Base-by-base conservation (phyloP, 208 protist genomes). In the Polymyxa betae region DNA sequence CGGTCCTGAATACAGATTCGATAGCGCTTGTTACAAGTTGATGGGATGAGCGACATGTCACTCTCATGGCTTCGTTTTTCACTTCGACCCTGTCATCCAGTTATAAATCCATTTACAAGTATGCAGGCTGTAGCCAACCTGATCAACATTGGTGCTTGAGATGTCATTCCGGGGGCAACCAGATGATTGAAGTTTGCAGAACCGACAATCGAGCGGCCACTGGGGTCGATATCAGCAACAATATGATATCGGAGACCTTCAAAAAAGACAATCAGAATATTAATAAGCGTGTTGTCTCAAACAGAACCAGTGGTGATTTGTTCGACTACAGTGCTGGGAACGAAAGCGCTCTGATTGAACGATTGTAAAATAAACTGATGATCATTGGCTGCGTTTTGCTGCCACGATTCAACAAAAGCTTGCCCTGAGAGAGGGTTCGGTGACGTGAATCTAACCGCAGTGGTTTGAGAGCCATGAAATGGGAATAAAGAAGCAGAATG, bases 311-410 rank as follows among this genome's bases (percentile, higher is more conserved):
- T 35, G 72, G 72, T 16, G 35, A 82, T n/a, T 35, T 45, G 5
- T 35, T 82, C 16, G 35, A 5, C n/a, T 5, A 82, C 72, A 82
- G 12, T n/a, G 5, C 12, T 5, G 16, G 35, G 72, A 35, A n/a
- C 5, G n/a, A 82, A 82, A 12, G 72, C 10, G 35, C 5, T 16
- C 16, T 43, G 5, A n/a, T 82, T n/a, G 72, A 45, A 43, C 72
- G 72, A 82, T 43, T 82, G 72, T 12, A 82, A n/a, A 35, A 82
- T 35, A 43, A 82, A 82, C n/a, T n/a, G 72, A n/a, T 82, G 72
- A 5, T 82, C 72, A n/a, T 82, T 82, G 16, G 5, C 72, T 5
- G 35, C 40, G 12, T 38, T 5, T 20, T 12, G 5, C n/a, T 82
- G 72, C 72, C 72, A 82, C 5, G 72, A 20, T 12, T 82, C 16